Evolutionary conservation across 73 alveolate species (phyloP).

Genomic region (Paramecium biaurelia): DNA sequence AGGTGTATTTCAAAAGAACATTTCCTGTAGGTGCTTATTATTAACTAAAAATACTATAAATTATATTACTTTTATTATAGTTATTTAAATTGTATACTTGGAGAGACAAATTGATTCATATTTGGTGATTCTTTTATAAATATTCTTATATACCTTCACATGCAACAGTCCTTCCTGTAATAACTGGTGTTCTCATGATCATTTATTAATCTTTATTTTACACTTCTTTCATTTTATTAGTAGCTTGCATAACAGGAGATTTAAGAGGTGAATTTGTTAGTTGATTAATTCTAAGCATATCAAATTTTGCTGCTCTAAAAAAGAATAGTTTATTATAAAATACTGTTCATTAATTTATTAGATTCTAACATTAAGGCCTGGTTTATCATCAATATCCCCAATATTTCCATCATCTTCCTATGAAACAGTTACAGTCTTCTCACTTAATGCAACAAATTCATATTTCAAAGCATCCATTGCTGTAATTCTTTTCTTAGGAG

Average conservation of each 20-base stretch:
- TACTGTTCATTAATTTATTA: conserved; percentile 12
- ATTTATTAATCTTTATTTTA: not conserved
- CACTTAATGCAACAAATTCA: not conserved
- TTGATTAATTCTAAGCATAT: conserved; percentile 42
- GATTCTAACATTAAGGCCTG: not conserved
- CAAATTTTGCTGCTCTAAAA: conserved; percentile 49
- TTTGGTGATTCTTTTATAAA: not conserved
- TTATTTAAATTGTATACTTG: not conserved
- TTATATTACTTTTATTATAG: not conserved
- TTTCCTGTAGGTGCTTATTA: conserved; percentile 16
- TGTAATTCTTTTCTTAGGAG: conserved; percentile 48
- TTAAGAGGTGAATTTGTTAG: conserved; percentile 31
- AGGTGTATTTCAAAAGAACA: not conserved
- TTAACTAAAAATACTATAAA: not conserved
- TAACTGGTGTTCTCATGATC: conserved; percentile 55
- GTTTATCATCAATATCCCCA: not conserved
- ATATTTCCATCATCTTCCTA: conserved; percentile 35
- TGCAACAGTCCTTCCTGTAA: conserved; percentile 5
- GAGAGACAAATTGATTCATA: conserved; percentile 26
- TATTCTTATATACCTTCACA: not conserved
- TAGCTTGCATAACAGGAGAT: conserved; percentile 52
- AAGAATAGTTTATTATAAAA: not conserved
- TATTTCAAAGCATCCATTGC: not conserved
- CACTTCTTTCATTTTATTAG: not conserved
- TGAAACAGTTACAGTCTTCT: not conserved